Conservation (phyloP, 257 asterid species). For the Buddleja alternifolia region DNA sequence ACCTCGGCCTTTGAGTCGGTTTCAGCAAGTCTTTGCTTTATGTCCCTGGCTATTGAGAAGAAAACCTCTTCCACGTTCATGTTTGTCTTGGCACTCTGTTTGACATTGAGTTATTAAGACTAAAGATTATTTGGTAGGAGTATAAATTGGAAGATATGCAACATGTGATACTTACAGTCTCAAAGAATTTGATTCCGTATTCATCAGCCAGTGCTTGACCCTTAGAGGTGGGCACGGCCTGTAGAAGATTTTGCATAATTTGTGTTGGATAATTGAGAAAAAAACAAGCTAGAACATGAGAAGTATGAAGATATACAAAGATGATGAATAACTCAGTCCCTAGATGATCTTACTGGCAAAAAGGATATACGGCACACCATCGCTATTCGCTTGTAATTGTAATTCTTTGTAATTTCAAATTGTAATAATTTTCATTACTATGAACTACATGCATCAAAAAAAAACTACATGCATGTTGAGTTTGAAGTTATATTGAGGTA, state of each 20-base stretch:
- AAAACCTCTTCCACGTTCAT: slow-evolving; percentile 96
- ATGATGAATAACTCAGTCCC: neutral
- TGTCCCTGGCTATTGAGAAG: slow-evolving; percentile 92
- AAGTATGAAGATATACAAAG: neutral
- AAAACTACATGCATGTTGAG: slow-evolving; percentile 7
- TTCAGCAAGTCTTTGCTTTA: slow-evolving; percentile 89
- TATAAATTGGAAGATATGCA: slow-evolving; percentile 19
- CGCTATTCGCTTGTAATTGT: slow-evolving; percentile 1
- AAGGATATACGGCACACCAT: slow-evolving; percentile 14
- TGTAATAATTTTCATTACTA: slow-evolving; percentile 14
- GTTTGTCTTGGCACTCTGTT: slow-evolving; percentile 95
- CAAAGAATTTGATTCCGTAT: slow-evolving; percentile 90
- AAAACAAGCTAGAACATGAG: slow-evolving; percentile 9
- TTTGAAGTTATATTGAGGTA: neutral
- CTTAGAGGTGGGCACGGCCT: slow-evolving; percentile 93
- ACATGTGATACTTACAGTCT: slow-evolving; percentile 68
- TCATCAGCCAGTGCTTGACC: slow-evolving; percentile 99
- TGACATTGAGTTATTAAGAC: slow-evolving; percentile 31
- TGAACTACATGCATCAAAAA: too few relatives aligned
- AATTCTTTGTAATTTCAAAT: neutral
- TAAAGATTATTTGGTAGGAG: neutral
- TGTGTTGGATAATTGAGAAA: slow-evolving; percentile 8
- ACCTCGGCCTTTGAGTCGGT: slow-evolving; percentile 84
- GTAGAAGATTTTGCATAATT: slow-evolving; percentile 24
- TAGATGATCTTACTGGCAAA: neutral